phyloP scores from a whole-genome alignment of 2,329 filamentous ascomycete genomes.

The Clathrospora elynae region DNA sequence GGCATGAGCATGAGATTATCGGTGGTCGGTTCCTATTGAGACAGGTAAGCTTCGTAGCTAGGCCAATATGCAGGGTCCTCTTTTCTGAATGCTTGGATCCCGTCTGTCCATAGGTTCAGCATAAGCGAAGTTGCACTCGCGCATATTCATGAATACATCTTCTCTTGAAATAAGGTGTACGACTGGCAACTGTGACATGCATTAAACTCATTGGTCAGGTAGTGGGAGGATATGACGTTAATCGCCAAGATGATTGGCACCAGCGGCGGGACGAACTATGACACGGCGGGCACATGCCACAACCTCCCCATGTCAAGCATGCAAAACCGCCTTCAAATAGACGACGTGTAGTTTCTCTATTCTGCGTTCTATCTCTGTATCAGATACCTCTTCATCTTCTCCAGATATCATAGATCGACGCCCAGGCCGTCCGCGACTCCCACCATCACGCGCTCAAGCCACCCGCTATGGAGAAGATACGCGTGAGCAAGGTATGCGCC shows the following conservation, averaged over 20 bases:
- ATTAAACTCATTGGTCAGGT: too few relatives aligned
- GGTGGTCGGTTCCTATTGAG: constrained; percentile 3
- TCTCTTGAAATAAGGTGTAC: background rate
- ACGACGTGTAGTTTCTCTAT: background rate
- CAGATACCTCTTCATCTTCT: constrained; percentile 7
- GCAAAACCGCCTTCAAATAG: constrained; percentile 10
- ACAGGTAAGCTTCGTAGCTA: constrained; percentile 14
- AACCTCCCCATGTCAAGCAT: constrained; percentile 22
- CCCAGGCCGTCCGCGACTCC: constrained; percentile 4
- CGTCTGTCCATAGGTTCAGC: background rate
- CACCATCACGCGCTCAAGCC: constrained; percentile 1
- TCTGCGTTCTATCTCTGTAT: constrained; percentile 7
- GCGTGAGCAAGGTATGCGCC: constrained; percentile 51
- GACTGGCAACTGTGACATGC: background rate
- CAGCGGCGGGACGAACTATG: constrained; percentile 29
- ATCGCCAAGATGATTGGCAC: constrained; percentile 27
- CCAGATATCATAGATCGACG: constrained; percentile 5
- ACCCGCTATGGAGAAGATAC: constrained; percentile 52
- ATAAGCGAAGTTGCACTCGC: background rate
- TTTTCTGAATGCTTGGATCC: constrained; percentile 1
- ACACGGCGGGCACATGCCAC: constrained; percentile 30
- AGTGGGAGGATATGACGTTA: constrained; percentile 29
- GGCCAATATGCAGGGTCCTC: constrained; percentile 6
- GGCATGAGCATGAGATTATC: constrained; percentile 5
- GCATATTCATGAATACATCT: constrained; percentile 3